Base-by-base conservation (phyloP, 345 rosid species). In the Corymbia maculata region DNA sequence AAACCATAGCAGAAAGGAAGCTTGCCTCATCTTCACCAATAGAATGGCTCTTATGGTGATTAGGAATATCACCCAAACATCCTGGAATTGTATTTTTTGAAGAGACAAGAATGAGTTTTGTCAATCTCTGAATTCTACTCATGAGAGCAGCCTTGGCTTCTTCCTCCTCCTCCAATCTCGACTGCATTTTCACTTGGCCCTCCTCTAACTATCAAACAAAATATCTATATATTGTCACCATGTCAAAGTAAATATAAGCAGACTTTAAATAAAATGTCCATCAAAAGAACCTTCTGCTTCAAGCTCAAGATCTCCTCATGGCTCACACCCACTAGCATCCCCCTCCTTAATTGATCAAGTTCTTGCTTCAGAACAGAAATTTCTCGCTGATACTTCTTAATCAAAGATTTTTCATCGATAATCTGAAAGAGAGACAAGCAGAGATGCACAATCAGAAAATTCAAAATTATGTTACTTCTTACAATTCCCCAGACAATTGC, bases 161-260 rank as follows among this genome's bases (percentile, higher is more conserved):
- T 92, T 98, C 99, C 93, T 98, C 99, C 91, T 98, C 99, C 94
- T 98, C 99, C 92, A 98, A 92, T 91, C 99, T 95, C 64, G 99
- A 95, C 87, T 97, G 99, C 99, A 98, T 96, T 95, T 97, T 98
- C 90, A 97, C 98, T 93, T 98, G 99, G 90, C 99, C 99, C 92
- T 97, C 99, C 93, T 98, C 99, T 92, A 98, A 90, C 99, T 98
- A 89, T 90, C 86, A 70, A 85, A 85, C 24, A 49, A 87, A 90
- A 52, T 88, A 84, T 51, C 24, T 16, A 51, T 32, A 28, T 52
- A 50, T 6, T 49, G 7, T n/a, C 66, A 16, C 42, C 32, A 52
- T 49, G 86, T 57, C 82, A 49, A 87, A n/a, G 86, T 19, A 85
- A 59, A 89, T 61, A 79, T 24, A 70, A 57, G 51, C n/a, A 61